Base-by-base conservation (phyloP, 176 grass and related monocot species). In the Eleusine indica region DNA sequence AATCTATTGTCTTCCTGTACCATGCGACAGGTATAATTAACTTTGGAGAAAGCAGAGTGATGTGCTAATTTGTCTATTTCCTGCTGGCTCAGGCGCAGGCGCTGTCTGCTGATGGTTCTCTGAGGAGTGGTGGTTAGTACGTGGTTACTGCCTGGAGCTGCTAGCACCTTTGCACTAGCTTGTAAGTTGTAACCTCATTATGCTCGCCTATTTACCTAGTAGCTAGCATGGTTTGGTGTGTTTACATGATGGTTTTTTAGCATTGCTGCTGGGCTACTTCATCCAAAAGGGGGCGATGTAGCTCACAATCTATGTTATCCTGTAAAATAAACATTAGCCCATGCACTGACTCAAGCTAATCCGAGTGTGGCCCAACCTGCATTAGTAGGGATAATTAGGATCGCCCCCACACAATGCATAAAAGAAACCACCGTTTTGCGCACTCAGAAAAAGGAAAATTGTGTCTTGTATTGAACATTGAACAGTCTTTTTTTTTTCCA, bases 11-110 rank as follows among this genome's bases (percentile, higher is more conserved):
- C 69, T 38, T 16, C 15, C 70, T 79, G 69, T 87, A 83, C 74
- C 88, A 29, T 68, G 88, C 70, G 17, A 32, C 14, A 13, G 82
- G 79, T 69, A 63, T 81, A 81, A 79, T 86, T 90, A 63, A 75
- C 75, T 72, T 71, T 69, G 16, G 10, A 42, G 30, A 53, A 56
- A 73, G 30, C 42, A 8, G 22, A 76, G 52, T 63, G 76, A 74
- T 43, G 83, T 66, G 88, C 74, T 89, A 64, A 71, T n/a, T 80
- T 86, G 83, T 79, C 17, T 69, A 86, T 90, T 22, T 12, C 21
- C 68, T 58, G 68, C 40, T 85, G 78, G 29, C 13, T 66, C 74
- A 86, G 79, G 80, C 68, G 54, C 16, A 86, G 79, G 80, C 68
- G 54, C 16, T 79, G 80, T 52, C 57, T 63, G 47, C 21, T 51